Evolutionary conservation across 768 basidiomycete genomes (phyloP).

Genomic region (Clitopilus hobsonii): DNA sequence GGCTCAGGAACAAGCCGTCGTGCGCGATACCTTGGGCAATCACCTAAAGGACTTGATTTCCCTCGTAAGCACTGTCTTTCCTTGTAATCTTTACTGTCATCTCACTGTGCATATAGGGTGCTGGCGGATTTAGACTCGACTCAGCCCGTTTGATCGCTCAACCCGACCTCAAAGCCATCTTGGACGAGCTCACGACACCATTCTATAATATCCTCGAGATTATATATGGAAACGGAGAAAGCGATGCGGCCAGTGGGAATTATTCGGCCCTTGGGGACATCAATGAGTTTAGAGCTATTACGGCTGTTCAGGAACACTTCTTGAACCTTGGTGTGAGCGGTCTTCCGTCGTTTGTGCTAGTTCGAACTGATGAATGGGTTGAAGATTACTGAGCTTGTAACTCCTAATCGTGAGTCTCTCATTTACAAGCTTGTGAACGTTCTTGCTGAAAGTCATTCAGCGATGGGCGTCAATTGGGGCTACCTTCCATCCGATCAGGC

Average conservation of each 20-base stretch:
- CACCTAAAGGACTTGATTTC: conserved; percentile 6
- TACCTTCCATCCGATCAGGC: conserved; percentile 13
- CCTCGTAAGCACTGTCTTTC: neutral
- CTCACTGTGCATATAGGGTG: conserved; percentile 2
- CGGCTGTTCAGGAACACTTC: conserved; percentile 9
- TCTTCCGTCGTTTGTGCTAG: neutral
- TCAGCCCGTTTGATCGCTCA: conserved; percentile 7
- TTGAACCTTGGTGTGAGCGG: conserved; percentile 9
- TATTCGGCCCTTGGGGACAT: conserved; percentile 9
- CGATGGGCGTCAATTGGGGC: conserved; percentile 16
- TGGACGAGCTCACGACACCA: conserved; percentile 1
- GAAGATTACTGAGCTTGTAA: conserved; percentile 15
- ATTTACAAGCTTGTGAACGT: neutral
- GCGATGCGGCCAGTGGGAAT: conserved; percentile 2
- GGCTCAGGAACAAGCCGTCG: conserved; percentile 7
- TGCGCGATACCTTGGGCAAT: conserved; percentile 6
- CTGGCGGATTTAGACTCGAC: conserved; percentile 10
- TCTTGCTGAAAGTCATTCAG: conserved; percentile 1
- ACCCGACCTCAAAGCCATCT: conserved; percentile 4
- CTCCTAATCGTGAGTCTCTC: conserved; percentile 10
- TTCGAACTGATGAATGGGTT: neutral
- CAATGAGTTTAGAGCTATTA: conserved; percentile 14
- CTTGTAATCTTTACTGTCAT: neutral
- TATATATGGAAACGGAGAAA: conserved; percentile 13
- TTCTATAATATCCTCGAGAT: conserved; percentile 13